Percentiles rank a stretch among this genome's conserved stretches.
phyloP scores from a whole-genome alignment of 2,329 filamentous ascomycete genomes.

The Diaporthe batatas region DNA sequence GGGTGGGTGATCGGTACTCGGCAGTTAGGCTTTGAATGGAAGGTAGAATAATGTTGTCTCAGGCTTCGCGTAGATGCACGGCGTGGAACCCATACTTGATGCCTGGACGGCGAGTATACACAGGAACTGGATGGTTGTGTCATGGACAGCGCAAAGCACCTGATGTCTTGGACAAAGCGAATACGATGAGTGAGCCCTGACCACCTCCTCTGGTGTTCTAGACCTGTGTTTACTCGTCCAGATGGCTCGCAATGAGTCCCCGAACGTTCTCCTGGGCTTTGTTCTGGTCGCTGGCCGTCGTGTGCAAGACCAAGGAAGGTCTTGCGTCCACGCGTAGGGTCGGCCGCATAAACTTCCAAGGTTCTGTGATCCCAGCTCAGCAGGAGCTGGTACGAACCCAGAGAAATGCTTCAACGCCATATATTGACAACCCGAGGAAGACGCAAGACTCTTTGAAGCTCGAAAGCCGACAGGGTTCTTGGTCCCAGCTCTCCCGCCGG shows the following conservation, averaged over 20 bases:
- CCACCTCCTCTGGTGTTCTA: neutral
- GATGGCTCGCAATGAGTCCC: neutral
- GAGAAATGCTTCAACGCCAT: neutral
- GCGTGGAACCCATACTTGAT: neutral
- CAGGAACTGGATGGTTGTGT: neutral
- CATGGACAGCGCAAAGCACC: neutral
- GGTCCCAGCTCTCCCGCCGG: neutral
- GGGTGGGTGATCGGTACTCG: neutral
- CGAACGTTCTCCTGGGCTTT: neutral
- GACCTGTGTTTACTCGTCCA: neutral
- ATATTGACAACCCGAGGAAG: neutral
- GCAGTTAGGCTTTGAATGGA: neutral
- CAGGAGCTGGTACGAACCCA: neutral
- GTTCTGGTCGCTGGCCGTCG: neutral
- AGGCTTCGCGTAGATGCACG: neutral
- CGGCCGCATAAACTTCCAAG: too few species aligned
- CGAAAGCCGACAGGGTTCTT: slow-evolving; percentile 1
- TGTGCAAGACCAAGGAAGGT: neutral
- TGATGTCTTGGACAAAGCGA: neutral
- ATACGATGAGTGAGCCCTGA: neutral
- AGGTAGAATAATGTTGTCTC: slow-evolving; percentile 1
- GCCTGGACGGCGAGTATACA: neutral
- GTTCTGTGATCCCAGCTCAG: too few species aligned
- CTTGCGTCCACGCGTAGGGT: neutral
- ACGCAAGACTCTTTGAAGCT: neutral